These are phyloP conservation scores for Dioscorea dumetorum DNA, from an alignment of 106 monocot species.

Conservation along the genomic window DNA sequence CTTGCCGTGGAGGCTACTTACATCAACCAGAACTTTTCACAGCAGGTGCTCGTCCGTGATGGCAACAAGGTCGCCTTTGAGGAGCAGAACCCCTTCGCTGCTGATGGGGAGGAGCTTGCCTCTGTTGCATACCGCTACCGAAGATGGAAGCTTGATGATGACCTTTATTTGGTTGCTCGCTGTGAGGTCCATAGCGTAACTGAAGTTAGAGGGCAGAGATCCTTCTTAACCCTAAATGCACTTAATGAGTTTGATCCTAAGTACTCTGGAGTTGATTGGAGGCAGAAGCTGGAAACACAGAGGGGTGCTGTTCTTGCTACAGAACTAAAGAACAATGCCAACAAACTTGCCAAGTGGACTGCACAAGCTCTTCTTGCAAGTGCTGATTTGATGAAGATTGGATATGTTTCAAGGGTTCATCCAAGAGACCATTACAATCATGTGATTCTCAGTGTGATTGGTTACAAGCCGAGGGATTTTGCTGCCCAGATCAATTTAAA, in stretches of 20 bases:
- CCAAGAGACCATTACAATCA: conserved; percentile 86
- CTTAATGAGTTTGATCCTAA: conserved; percentile 95
- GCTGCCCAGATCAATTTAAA: conserved; percentile 95
- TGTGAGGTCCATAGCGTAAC: conserved; percentile 79
- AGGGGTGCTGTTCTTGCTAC: conserved; percentile 94
- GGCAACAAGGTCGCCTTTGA: conserved; percentile 81
- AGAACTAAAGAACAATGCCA: conserved; percentile 95
- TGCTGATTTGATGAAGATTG: conserved; percentile 95
- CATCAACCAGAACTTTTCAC: conserved; percentile 95
- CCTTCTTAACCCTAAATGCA: conserved; percentile 81
- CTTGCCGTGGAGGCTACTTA: conserved; percentile 84
- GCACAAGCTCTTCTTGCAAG: conserved; percentile 83
- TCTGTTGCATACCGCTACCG: conserved; percentile 85
- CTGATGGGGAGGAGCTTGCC: conserved; percentile 72
- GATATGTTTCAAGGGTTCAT: conserved; percentile 83
- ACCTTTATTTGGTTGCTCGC: conserved; percentile 67
- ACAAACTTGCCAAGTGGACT: conserved; percentile 96
- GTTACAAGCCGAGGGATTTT: conserved; percentile 89
- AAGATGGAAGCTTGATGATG: conserved; percentile 93
- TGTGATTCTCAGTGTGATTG: conserved; percentile 75
- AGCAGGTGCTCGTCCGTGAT: conserved; percentile 82
- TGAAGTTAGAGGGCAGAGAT: conserved; percentile 64
- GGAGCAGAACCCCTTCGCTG: conserved; percentile 81
- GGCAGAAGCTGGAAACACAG: conserved; percentile 97
- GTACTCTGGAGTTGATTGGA: conserved; percentile 87